Percentiles rank a stretch among this genome's conserved stretches.
Conservation (phyloP, 2,329 filamentous ascomycete species). For the Diaporthe ilicicola region DNA sequence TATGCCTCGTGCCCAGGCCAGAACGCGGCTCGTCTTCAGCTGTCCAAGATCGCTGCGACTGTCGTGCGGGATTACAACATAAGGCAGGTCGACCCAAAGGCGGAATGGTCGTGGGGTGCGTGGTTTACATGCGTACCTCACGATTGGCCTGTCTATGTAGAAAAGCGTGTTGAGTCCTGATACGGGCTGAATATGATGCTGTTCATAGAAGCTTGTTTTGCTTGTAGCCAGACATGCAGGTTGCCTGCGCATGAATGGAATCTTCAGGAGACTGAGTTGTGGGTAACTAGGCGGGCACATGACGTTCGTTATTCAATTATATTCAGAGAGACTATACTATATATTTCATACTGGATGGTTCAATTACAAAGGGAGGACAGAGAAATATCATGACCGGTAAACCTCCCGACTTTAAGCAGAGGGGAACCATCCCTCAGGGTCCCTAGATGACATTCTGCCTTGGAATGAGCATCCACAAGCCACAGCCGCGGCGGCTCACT, state of each 20-base stretch:
- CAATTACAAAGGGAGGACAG: background rate
- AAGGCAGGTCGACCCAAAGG: slow-evolving; percentile 30
- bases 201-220: background rate
- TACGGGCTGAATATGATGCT: background rate
- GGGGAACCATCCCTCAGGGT: background rate
- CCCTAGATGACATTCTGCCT: background rate
- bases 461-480: background rate
- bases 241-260: too few species aligned
- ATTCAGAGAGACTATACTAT: background rate
- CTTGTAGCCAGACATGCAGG: too few species aligned
- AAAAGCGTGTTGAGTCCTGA: background rate
- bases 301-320: background rate
- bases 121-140: slow-evolving; percentile 33
- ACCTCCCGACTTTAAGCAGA: background rate
- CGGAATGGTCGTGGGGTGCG: slow-evolving; percentile 34
- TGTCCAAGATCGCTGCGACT: slow-evolving; percentile 35
- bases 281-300: background rate
- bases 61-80: slow-evolving; percentile 35
- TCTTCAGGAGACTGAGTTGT: too few species aligned
- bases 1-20: slow-evolving; percentile 35
- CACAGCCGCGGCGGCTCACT: background rate
- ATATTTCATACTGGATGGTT: background rate
- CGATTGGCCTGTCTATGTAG: slow-evolving; percentile 34
- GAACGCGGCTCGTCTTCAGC: slow-evolving; percentile 33
- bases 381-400: background rate